Conservation (phyloP, 2,329 filamentous ascomycete genomes). For the Zymoseptoria crescenta region DNA sequence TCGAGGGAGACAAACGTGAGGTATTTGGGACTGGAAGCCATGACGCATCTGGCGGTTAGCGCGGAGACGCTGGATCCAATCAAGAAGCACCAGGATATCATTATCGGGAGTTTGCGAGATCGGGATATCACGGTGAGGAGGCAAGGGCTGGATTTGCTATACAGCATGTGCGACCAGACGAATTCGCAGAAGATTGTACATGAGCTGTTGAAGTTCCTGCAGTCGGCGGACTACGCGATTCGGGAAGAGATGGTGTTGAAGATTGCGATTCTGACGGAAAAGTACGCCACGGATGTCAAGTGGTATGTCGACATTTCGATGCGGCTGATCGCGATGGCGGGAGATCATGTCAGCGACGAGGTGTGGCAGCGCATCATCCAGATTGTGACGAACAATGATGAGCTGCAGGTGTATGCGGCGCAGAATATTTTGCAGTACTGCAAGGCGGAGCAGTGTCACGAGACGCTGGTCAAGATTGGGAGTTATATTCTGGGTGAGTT, state of each 20-base stretch:
- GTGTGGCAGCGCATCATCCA: constrained; percentile 99
- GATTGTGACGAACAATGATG: constrained; percentile 98
- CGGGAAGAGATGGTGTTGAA: constrained; percentile 99
- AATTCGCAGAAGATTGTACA: constrained; percentile 91
- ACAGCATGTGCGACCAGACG: constrained; percentile 98
- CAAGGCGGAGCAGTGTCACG: constrained; percentile 88
- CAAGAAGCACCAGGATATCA: constrained; percentile 95
- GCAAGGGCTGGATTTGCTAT: constrained; percentile 90
- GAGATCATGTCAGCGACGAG: constrained; percentile 96
- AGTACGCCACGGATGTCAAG: constrained; percentile 95
- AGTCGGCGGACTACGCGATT: constrained; percentile 95
- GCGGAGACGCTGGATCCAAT: constrained; percentile 93
- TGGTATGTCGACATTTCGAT: constrained; percentile 99
- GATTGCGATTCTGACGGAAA: constrained; percentile 95
- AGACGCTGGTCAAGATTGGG: constrained; percentile 95
- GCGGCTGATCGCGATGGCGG: constrained; percentile 88
- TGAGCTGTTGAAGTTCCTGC: constrained; percentile 87
- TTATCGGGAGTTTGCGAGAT: constrained; percentile 87
- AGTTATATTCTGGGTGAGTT: constrained; percentile 95
- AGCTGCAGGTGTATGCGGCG: constrained; percentile 91
- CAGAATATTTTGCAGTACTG: constrained; percentile 88
- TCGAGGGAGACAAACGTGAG: constrained; percentile 95
- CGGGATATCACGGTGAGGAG: constrained; percentile 93
- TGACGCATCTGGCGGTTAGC: constrained; percentile 93
- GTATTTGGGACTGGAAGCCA: constrained; percentile 90